Percentiles rank a stretch among this genome's conserved stretches.
These are phyloP conservation scores for Coprinellus micaceus DNA, from an alignment of 768 basidiomycete species.

Conservation along the genomic window DNA sequence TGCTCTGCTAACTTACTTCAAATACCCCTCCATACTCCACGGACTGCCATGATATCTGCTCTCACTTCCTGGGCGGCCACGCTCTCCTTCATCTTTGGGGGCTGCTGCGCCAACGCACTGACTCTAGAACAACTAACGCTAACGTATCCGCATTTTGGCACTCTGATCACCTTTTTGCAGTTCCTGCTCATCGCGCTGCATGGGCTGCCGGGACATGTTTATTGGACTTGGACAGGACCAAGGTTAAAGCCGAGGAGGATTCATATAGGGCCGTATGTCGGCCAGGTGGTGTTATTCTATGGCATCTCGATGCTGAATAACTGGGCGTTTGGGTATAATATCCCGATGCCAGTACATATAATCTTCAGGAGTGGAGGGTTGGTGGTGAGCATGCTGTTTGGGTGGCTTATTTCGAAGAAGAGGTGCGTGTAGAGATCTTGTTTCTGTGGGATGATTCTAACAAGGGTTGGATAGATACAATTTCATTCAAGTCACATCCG, in stretches of 20 bases:
- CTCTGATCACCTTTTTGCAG: constrained; percentile 85
- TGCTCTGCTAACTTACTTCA: not conserved
- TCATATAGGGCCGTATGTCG: constrained; percentile 66
- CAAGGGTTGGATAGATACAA: constrained; percentile 15
- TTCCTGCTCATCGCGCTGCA: constrained; percentile 74
- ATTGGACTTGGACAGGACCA: constrained; percentile 49
- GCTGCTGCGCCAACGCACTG: constrained; percentile 88
- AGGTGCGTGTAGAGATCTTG: constrained; percentile 37
- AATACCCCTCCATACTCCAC: not conserved
- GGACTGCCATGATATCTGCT: not conserved
- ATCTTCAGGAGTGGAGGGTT: constrained; percentile 90
- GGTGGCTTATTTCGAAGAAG: constrained; percentile 63
- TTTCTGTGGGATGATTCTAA: not conserved
- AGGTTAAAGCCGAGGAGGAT: constrained; percentile 60
- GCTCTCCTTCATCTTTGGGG: constrained; percentile 78
- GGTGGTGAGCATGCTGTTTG: constrained; percentile 78
- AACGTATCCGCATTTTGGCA: constrained; percentile 65
- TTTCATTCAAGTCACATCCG: constrained; percentile 60
- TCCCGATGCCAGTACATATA: constrained; percentile 93
- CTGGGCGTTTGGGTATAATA: constrained; percentile 79
- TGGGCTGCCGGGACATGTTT: constrained; percentile 63
- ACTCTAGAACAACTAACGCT: constrained; percentile 73
- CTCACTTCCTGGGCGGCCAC: constrained; percentile 53
- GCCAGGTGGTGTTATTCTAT: constrained; percentile 82
- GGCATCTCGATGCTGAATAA: constrained; percentile 82